Base-by-base conservation (phyloP, 2,329 filamentous ascomycete species). In the Seiridium unicorne region DNA sequence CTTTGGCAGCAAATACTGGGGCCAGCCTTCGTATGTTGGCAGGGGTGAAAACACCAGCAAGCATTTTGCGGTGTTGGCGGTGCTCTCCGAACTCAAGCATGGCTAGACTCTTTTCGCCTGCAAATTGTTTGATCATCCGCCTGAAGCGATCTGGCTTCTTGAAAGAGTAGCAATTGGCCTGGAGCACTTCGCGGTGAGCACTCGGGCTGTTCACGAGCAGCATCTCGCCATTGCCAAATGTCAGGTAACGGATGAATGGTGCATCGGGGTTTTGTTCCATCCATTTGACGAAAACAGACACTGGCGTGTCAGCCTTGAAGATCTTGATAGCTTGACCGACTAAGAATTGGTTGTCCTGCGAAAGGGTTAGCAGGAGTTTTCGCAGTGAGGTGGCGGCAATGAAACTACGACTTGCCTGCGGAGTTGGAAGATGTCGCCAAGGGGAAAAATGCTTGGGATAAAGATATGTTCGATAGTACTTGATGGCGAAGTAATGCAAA, bases 41-140 rank as follows among this genome's bases (percentile, higher is more conserved):
- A 5, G 67, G 55, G 0, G 72, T 69, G 57, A 79, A 78, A 3
- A 68, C 65, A 7, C 61, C 54, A 49, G 57, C 69, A 13, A 79
- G 61, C 56, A 73, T 63, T 11, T 69, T 72, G 35, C 75, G 66
- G 44, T 75, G 70, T n/a, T 60, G 59, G 46, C 68, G 70, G 54
- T 79, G 76, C 49, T 70, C 65, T 8, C 72, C 72, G 13, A 72
- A 73, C 51, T 77, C 73, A 5, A 71, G 64, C 40, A 76, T 73
- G 2, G 73, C 67, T 3, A 78, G 63, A 0, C 75, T 76, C 3
- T 63, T 57, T 3, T 70, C 70, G 18, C 18, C 18, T 26, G 18
- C 18, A 26, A 26, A 26, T 26, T 66, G 63, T 11, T 61, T 66
- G 2, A 66, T 62, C 32, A 74, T 63, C 5, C 68, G 64, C n/a